Base-by-base conservation (phyloP, 2,329 filamentous ascomycete species). In the Hypomyces rosellus region DNA sequence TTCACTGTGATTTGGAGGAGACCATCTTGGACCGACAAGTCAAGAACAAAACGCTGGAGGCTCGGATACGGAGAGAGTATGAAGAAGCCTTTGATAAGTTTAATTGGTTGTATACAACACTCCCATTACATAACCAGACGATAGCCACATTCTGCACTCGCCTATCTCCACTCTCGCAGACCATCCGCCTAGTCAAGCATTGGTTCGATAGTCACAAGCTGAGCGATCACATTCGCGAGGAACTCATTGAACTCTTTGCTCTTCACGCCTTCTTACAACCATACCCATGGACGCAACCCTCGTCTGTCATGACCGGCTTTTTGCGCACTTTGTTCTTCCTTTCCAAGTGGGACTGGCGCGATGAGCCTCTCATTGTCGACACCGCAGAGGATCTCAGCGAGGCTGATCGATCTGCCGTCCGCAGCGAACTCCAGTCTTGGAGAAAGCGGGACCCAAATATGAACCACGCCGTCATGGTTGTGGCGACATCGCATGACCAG, bases 121-220 rank as follows among this genome's bases (percentile, higher is more conserved):
- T 85, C 1, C 88, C 91, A 3, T 77, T 89, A 11, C 88, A 96
- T 61, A 90, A 84, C 4, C 90, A 95, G 66, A 86, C 85, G 5
- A 77, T 97, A 37, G 78, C 86, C 48, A 89, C 85, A 1, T 82
- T 90, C 48, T 89, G 85, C 68, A 95, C 88, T 1, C 82, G 89
- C 3, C 85, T 89, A 58, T 85, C 86, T 1, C 77, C 89, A 1
- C 74, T 99, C 6, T 95, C 90, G 1, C 81, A 85, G 2, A 86
- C 90, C 0, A 88, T 96, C 54, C 84, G 92, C 15, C 74, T 97
- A 2, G 77, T 88, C 41, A 97, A 97, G 72, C 81, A 84, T 62
- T 99, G 93, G 93, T 93, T 96, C 67, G 79, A 82, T 56, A 78
- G 80, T 2, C 93, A 99, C 65, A 84, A 95, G 57, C 81, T 99